phyloP scores from a whole-genome alignment of 768 basidiomycete genomes.

The Coprinopsis sp. region DNA sequence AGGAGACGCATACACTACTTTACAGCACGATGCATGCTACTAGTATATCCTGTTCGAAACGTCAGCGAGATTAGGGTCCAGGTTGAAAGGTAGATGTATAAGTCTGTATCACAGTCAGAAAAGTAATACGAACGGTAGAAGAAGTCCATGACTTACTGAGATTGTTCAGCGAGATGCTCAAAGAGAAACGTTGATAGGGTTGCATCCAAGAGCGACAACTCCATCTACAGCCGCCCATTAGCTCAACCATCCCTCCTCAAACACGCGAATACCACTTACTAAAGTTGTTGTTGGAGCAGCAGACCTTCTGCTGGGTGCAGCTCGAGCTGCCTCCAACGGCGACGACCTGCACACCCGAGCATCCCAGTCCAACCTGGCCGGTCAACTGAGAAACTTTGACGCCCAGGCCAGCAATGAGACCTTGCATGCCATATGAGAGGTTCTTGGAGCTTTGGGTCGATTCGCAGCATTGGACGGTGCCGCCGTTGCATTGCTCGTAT shows the following conservation, averaged over 20 bases:
- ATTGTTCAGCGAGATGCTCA: conserved; percentile 8
- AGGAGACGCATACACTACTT: too few relatives aligned
- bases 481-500: conserved; percentile 4
- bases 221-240: conserved; percentile 14
- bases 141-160: too few relatives aligned
- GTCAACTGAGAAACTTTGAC: conserved; percentile 8
- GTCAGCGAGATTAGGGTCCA: too few relatives aligned
- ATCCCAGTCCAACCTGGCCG: conserved; percentile 17
- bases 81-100: too few relatives aligned
- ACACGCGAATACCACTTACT: conserved; percentile 13
- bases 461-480: conserved; percentile 4
- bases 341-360: conserved; percentile 20
- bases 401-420: conserved; percentile 8
- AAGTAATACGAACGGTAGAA: too few relatives aligned
- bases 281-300: conserved; percentile 22
- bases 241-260: neutral
- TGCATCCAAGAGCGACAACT: conserved; percentile 23
- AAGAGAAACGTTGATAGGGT: conserved; percentile 23
- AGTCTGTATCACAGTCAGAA: too few relatives aligned
- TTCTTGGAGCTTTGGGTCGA: neutral
- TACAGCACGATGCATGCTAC: too few relatives aligned
- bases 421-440: neutral
- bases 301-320: conserved; percentile 18
- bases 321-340: conserved; percentile 14
- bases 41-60: too few relatives aligned